A percentile compares a stretch with the other conserved stretches of the same genome.
phyloP scores from a whole-genome alignment of 2,329 filamentous ascomycete species.

The Cyclaneusma minus region DNA sequence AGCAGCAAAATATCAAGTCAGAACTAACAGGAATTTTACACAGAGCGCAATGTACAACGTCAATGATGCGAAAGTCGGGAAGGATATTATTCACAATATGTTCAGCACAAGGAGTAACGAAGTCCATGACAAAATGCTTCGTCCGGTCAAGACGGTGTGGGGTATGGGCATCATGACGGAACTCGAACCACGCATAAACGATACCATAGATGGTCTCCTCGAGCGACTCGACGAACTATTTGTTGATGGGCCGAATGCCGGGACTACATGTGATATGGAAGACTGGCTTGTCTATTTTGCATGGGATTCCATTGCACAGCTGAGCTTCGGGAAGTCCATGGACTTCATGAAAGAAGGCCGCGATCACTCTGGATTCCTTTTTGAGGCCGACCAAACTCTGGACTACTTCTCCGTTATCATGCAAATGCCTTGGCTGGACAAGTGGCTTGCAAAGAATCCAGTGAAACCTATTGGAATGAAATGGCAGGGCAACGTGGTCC shows the following conservation, averaged over 20 bases:
- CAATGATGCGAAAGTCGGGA: conserved; percentile 9
- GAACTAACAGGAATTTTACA: background rate
- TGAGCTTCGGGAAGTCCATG: conserved; percentile 24
- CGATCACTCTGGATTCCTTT: conserved; percentile 21
- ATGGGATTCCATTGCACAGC: conserved; percentile 23
- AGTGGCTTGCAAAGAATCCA: conserved; percentile 10
- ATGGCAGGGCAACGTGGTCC: conserved; percentile 4
- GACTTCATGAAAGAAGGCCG: conserved; percentile 20
- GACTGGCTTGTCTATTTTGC: conserved; percentile 25
- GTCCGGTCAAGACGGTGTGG: conserved; percentile 17
- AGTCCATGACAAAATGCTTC: conserved; percentile 5
- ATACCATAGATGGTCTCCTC: conserved; percentile 18
- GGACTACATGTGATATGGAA: conserved; percentile 20
- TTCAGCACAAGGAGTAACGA: conserved; percentile 11
- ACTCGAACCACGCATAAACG: conserved; percentile 16
- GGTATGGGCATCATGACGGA: conserved; percentile 6
- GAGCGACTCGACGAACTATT: conserved; percentile 19
- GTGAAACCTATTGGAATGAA: conserved; percentile 4
- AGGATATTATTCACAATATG: conserved; percentile 7
- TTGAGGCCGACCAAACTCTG: conserved; percentile 11
- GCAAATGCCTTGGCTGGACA: conserved; percentile 10
- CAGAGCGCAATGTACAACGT: conserved; percentile 12
- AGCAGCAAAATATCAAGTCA: too few relatives aligned
- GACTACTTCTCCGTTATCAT: conserved; percentile 18
- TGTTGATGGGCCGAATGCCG: conserved; percentile 11